Evolutionary conservation across 805 yeast species (phyloP).

Genomic region (Wickerhamiella lipophila): DNA sequence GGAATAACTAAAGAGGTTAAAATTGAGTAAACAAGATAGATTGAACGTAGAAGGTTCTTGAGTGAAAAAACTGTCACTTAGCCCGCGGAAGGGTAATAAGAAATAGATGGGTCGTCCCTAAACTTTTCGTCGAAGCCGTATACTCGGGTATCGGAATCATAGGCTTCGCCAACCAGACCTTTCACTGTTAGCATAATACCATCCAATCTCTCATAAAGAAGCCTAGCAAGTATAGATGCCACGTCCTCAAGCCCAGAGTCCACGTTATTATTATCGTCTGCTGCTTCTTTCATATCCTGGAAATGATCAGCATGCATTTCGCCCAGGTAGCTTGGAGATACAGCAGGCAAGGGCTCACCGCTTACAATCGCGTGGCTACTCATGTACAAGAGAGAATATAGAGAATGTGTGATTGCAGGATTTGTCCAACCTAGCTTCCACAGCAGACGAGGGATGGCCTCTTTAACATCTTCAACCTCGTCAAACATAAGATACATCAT

Average conservation of each 20-base stretch:
- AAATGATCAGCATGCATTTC: constrained; percentile 7
- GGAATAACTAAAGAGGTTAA: too few relatives aligned
- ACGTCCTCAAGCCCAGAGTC: constrained; percentile 22
- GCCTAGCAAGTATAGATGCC: constrained; percentile 22
- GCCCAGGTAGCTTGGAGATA: constrained; percentile 9
- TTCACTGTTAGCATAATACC: constrained; percentile 24
- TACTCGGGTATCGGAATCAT: constrained; percentile 18
- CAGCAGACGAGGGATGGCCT: constrained; percentile 9
- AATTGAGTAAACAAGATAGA: too few relatives aligned
- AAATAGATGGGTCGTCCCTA: background rate
- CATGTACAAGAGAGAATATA: constrained; percentile 11
- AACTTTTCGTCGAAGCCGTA: constrained; percentile 17
- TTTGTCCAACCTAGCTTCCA: constrained; percentile 14
- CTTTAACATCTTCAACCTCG: constrained; percentile 18
- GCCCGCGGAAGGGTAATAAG: background rate
- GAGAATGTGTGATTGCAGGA: constrained; percentile 5
- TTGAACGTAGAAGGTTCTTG: too few relatives aligned
- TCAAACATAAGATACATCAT: constrained; percentile 23
- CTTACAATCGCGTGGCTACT: constrained; percentile 2
- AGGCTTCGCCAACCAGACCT: constrained; percentile 29
- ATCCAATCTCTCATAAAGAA: constrained; percentile 27
- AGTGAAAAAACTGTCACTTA: too few relatives aligned
- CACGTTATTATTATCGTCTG: constrained; percentile 1
- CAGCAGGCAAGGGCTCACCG: constrained; percentile 10
- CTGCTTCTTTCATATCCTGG: background rate